These are phyloP conservation scores for Fusarium drepaniforme DNA, from an alignment of 2,329 filamentous ascomycete genomes.

Conservation along the genomic window DNA sequence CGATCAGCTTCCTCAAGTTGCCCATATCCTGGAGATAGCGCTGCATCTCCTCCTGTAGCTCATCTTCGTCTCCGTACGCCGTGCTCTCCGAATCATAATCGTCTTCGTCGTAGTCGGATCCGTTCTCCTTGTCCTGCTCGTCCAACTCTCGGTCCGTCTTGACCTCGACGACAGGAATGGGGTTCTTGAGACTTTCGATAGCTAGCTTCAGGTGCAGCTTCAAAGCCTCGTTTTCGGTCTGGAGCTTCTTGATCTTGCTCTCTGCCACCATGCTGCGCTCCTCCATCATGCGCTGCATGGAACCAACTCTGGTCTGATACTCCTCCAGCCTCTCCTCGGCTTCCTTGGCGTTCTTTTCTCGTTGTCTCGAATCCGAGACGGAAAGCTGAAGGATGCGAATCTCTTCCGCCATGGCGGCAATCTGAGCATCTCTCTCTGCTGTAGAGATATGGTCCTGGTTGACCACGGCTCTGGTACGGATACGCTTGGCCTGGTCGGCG, in stretches of 20 bases:
- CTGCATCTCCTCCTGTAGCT: constrained; percentile 88
- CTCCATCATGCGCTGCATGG: constrained; percentile 97
- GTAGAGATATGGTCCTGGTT: constrained; percentile 96
- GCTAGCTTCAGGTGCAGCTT: constrained; percentile 90
- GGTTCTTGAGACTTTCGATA: constrained; percentile 88
- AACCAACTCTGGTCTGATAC: constrained; percentile 90
- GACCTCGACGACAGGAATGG: constrained; percentile 75
- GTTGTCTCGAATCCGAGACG: constrained; percentile 72
- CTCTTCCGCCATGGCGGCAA: constrained; percentile 93
- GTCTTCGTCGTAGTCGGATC: constrained; percentile 70
- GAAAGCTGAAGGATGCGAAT: constrained; percentile 88
- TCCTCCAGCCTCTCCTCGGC: constrained; percentile 91
- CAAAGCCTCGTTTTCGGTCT: constrained; percentile 91
- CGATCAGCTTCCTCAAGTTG: constrained; percentile 73
- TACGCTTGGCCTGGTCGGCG: constrained; percentile 96
- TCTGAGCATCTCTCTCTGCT: constrained; percentile 94
- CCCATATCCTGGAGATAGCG: constrained; percentile 85
- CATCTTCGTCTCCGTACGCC: constrained; percentile 62
- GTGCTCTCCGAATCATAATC: constrained; percentile 64
- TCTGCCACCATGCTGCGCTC: constrained; percentile 91
- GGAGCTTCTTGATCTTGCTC: constrained; percentile 91
- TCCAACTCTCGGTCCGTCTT: constrained; percentile 45
- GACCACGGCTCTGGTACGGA: constrained; percentile 92
- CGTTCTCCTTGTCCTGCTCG: constrained; percentile 53
- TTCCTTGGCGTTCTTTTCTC: constrained; percentile 81